Evolutionary conservation across 768 basidiomycete species (phyloP).

Genomic region (Kondoa malvinella): DNA sequence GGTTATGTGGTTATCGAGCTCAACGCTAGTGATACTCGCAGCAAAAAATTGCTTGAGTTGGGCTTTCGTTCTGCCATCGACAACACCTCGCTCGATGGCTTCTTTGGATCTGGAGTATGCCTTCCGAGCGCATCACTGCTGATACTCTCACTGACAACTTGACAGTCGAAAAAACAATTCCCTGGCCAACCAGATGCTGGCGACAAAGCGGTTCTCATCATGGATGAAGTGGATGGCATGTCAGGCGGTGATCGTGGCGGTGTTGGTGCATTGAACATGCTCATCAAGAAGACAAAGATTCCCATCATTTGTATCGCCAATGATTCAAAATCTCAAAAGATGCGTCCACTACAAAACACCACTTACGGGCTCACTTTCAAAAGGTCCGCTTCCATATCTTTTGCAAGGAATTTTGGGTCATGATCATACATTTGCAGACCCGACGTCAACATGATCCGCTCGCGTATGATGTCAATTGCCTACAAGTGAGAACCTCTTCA

Average conservation of each 20-base stretch:
- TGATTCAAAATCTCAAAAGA: slow-evolving; percentile 66
- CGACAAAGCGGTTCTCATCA: slow-evolving; percentile 51
- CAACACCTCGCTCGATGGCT: slow-evolving; percentile 75
- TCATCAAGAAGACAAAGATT: slow-evolving; percentile 87
- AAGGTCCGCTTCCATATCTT: slow-evolving; percentile 39
- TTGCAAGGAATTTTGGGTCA: neutral
- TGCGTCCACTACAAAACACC: slow-evolving; percentile 62
- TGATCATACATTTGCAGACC: slow-evolving; percentile 41
- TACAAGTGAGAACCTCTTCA: slow-evolving; percentile 43
- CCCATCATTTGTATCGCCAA: slow-evolving; percentile 98
- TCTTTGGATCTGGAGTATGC: slow-evolving; percentile 36
- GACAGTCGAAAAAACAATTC: slow-evolving; percentile 1
- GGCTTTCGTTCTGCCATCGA: slow-evolving; percentile 51
- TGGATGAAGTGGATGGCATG: slow-evolving; percentile 99
- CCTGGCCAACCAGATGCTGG: slow-evolving; percentile 9
- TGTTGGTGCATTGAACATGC: slow-evolving; percentile 72
- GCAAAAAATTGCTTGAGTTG: slow-evolving; percentile 93
- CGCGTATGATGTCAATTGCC: slow-evolving; percentile 66
- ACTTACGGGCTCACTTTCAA: slow-evolving; percentile 61
- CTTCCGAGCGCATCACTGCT: neutral
- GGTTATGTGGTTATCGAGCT: slow-evolving; percentile 87
- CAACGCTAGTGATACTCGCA: slow-evolving; percentile 87
- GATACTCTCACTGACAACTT: neutral
- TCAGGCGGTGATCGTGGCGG: slow-evolving; percentile 93
- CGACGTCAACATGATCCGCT: slow-evolving; percentile 54